These are phyloP conservation scores for Colletotrichum sp. DNA, from an alignment of 2,329 filamentous ascomycete species.

Conservation along the genomic window DNA sequence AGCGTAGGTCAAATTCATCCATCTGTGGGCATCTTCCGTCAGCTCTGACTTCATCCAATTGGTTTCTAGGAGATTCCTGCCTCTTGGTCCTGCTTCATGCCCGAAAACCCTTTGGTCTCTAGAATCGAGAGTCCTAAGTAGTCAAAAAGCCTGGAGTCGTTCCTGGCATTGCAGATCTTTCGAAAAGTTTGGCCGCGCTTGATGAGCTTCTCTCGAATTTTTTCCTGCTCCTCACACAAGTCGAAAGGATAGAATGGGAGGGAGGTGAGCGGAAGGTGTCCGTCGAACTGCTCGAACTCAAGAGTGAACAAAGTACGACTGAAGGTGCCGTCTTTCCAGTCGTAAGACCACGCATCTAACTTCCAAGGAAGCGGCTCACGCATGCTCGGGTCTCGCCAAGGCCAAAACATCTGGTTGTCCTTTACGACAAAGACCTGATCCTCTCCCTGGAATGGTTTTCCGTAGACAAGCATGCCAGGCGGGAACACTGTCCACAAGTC, in stretches of 20 bases:
- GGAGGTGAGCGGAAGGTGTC: not conserved
- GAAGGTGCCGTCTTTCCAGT: not conserved
- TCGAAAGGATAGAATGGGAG: not conserved
- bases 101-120: not conserved
- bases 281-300: not conserved
- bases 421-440: constrained; percentile 11
- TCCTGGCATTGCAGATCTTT: not conserved
- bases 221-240: not conserved
- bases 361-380: not conserved
- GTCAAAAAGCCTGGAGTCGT: not conserved
- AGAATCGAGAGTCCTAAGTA: not conserved
- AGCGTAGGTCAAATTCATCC: not conserved
- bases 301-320: not conserved
- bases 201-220: not conserved
- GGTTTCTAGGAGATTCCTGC: not conserved
- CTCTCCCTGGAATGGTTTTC: constrained; percentile 9
- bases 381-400: not conserved
- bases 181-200: not conserved
- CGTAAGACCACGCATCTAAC: not conserved
- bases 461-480: not conserved
- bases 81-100: not conserved
- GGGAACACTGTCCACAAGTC: constrained; percentile 17
- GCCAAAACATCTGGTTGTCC: not conserved
- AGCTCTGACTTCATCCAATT: not conserved
- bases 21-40: not conserved